Evolutionary conservation across 192 early-diverging fungal genomes (phyloP).

Genomic region (Endogone sp.): DNA sequence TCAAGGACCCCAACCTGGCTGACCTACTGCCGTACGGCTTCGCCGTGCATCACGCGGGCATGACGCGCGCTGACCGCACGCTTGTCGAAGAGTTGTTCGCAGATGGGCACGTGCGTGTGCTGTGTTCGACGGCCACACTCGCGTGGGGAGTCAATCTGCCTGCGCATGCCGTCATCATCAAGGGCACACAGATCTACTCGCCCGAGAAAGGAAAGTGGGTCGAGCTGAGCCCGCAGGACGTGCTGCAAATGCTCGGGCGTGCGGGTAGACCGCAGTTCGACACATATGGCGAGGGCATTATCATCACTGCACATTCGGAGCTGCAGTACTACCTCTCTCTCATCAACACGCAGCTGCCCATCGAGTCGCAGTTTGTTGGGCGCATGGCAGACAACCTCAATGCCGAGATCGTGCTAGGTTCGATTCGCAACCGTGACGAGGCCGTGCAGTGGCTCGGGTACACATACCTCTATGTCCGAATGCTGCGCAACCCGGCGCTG

Average conservation of each 20-base stretch:
- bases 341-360: constrained; percentile 94
- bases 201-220: constrained; percentile 94
- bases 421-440: constrained; percentile 86
- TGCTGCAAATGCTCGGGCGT: constrained; percentile 97
- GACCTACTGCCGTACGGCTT: constrained; percentile 95
- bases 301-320: constrained; percentile 91
- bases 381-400: constrained; percentile 90
- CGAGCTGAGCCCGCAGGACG: constrained; percentile 95
- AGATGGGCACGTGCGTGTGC: constrained; percentile 85
- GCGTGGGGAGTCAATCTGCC: constrained; percentile 99
- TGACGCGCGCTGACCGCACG: constrained; percentile 88
- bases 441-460: constrained; percentile 96
- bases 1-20: constrained; percentile 79
- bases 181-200: constrained; percentile 96
- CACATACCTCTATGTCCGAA: constrained; percentile 94
- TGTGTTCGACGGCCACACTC: constrained; percentile 94
- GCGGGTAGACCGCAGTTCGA: constrained; percentile 97
- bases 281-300: constrained; percentile 92
- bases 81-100: constrained; percentile 91
- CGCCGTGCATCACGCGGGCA: constrained; percentile 96
- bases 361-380: constrained; percentile 92
- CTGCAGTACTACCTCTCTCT: constrained; percentile 95
- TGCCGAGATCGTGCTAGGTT: constrained; percentile 94
- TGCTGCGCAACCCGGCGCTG: constrained; percentile 85
- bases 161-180: constrained; percentile 97